These are phyloP conservation scores for Penicillium cosmopolitanum DNA, from an alignment of 495 filamentous ascomycete species.

Conservation along the genomic window DNA sequence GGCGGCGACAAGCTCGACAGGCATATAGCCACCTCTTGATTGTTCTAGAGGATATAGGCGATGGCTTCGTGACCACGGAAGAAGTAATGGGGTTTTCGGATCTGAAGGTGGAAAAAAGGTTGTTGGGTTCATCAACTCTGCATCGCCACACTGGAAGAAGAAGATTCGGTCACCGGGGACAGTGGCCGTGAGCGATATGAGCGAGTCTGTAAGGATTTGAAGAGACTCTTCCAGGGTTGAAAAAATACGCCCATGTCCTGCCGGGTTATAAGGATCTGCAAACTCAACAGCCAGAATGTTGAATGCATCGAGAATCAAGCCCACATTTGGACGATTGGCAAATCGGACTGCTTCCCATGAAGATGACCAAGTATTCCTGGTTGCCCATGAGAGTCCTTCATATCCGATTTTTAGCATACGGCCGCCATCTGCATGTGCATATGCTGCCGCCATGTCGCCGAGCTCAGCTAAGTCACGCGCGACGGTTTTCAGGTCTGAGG, in stretches of 20 bases:
- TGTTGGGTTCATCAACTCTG: constrained; percentile 55
- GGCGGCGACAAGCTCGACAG: constrained; percentile 60
- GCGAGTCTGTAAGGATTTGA: constrained; percentile 26
- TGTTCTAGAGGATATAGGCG: constrained; percentile 60
- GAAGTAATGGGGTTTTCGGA: constrained; percentile 24
- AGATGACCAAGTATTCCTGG: constrained; percentile 61
- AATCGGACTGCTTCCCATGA: constrained; percentile 62
- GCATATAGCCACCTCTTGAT: constrained; percentile 59
- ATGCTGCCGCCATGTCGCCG: constrained; percentile 35
- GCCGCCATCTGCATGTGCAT: constrained; percentile 32
- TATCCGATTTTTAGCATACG: constrained; percentile 36
- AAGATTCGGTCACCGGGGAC: constrained; percentile 68
- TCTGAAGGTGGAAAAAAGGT: constrained; percentile 32
- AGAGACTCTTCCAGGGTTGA: constrained; percentile 28
- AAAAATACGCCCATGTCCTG: constrained; percentile 32
- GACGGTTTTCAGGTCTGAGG: constrained; percentile 34
- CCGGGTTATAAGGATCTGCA: constrained; percentile 58
- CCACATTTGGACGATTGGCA: constrained; percentile 62
- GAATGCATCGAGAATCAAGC: constrained; percentile 72
- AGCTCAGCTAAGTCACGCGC: constrained; percentile 35
- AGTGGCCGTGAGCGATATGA: constrained; percentile 51
- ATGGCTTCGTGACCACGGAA: constrained; percentile 40
- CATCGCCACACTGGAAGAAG: constrained; percentile 72
- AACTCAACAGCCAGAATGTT: constrained; percentile 69
- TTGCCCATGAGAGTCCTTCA: constrained; percentile 62